Conservation (phyloP, 2,329 filamentous ascomycete species). For the Ophiostoma angusticollis region DNA sequence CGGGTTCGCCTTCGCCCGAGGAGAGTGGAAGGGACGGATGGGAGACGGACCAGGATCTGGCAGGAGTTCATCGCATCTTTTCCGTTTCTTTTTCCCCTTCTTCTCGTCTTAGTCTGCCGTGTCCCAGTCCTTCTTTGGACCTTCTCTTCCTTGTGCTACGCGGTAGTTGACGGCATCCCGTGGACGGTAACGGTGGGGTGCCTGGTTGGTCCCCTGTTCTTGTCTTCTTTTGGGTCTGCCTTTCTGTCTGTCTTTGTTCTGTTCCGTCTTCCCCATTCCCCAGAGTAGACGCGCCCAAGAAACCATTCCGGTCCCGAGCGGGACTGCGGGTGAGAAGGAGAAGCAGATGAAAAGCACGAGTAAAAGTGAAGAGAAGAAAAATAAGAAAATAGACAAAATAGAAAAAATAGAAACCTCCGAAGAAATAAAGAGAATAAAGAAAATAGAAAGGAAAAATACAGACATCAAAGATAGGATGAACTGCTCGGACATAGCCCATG, state of each 20-base stretch:
- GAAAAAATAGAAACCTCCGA: not conserved
- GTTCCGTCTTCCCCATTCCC: too few species aligned
- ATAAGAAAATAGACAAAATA: not conserved
- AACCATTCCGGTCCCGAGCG: too few species aligned
- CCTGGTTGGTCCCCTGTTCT: too few species aligned
- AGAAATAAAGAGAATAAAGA: not conserved
- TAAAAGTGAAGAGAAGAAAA: not conserved
- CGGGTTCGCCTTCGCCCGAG: too few species aligned
- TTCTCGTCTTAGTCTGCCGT: not conserved
- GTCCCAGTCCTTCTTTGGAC: not conserved
- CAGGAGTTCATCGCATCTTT: constrained; percentile 2
- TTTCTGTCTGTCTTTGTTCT: too few species aligned
- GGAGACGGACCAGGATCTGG: constrained; percentile 1
- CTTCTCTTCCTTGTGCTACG: too few species aligned
- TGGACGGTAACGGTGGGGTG: too few species aligned
- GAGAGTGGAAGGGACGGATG: too few species aligned
- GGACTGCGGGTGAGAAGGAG: not conserved
- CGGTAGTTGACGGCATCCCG: too few species aligned
- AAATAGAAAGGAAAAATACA: constrained; percentile 1
- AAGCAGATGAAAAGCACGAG: not conserved
- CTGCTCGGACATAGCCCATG: not conserved
- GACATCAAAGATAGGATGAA: not conserved
- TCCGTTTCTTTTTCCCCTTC: not conserved
- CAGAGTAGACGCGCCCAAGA: too few species aligned
- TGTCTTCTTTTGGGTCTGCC: too few species aligned